Base-by-base conservation (phyloP, 202 grass and related monocot species). In the Bolboschoenoplectus hybrid region DNA sequence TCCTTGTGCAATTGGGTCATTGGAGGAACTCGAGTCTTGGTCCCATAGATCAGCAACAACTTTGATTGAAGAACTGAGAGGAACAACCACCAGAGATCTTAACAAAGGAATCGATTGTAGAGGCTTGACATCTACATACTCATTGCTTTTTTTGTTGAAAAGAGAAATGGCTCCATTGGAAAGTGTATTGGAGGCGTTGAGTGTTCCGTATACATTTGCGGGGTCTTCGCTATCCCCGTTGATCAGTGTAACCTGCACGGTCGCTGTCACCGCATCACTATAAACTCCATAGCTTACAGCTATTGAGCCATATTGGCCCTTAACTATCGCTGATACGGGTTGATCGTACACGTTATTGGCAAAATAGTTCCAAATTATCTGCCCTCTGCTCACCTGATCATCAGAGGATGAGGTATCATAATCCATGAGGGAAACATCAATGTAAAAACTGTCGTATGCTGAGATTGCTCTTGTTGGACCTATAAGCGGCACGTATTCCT, bases 41-140 rank as follows among this genome's bases (percentile, higher is more conserved):
- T 87, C 78, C 67, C 60, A 73, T 1, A 89, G 16, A 46, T 55
- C 63, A 39, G 74, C 74, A 46, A 16, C 3, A 19, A 89, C 63
- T 8, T 26, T 44, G 17, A 89, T 46, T 16, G 63, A 53, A 3
- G 46, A 64, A 49, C 5, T 8, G 44, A 81, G 50, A 1, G 74
- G 87, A 67, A 85, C 87, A 13, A 79, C 82, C 9, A 89, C 83
- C 20, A 74, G 52, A 13, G 64, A 81, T 50, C 83, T 68, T 19
- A 17, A 32, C 65, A 85, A 69, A 39, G 72, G 82, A 9, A 88
- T 81, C 34, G 39, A 12, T 51, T 52, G 12, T 19, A 44, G 64
- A 55, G 20, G 53, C 11, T 44, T 57, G 32, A 89, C 65, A 26
- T 34, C 43, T 1, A 67, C 63, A 44, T 75, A n/a, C 5, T 73